Percentiles rank a stretch among this genome's conserved stretches.
Conservation (phyloP, 176 grass and related monocot genomes). For the Juncus effusus region DNA sequence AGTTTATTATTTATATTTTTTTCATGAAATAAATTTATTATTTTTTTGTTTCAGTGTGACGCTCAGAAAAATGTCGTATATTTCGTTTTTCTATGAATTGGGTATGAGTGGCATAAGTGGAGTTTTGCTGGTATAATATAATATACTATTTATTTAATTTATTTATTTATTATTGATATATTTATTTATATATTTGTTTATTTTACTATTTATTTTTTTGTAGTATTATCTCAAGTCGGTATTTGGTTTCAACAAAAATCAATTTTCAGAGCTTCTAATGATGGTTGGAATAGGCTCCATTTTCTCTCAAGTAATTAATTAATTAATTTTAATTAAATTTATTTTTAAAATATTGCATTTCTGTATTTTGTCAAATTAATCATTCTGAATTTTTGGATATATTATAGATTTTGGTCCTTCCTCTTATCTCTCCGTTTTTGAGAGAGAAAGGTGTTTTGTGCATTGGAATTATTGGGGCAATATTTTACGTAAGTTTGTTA, state of each 20-base stretch:
- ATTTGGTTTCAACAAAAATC: slow-evolving; percentile 85
- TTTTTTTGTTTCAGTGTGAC: slow-evolving; percentile 45
- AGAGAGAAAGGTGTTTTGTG: slow-evolving; percentile 70
- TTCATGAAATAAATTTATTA: neutral
- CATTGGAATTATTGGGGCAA: slow-evolving; percentile 45
- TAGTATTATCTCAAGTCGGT: slow-evolving; percentile 83
- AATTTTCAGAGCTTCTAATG: slow-evolving; percentile 88
- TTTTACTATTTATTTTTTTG: slow-evolving; percentile 8
- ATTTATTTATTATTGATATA: neutral
- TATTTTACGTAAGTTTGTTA: slow-evolving; percentile 57
- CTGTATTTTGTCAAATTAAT: neutral
- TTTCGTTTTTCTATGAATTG: slow-evolving; percentile 81
- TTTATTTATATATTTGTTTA: neutral
- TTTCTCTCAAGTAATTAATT: slow-evolving; percentile 59
- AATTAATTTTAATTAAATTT: neutral
- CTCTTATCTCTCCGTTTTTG: slow-evolving; percentile 43
- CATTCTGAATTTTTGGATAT: neutral
- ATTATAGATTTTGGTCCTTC: slow-evolving; percentile 64
- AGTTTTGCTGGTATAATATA: slow-evolving; percentile 54
- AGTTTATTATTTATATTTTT: too few species aligned
- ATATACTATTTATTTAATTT: neutral
- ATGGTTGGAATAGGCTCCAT: slow-evolving; percentile 74
- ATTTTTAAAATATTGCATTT: neutral
- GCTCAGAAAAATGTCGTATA: slow-evolving; percentile 48
- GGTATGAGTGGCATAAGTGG: slow-evolving; percentile 79